A percentile compares a stretch with the other conserved stretches of the same genome.
Evolutionary conservation across 2,329 filamentous ascomycete genomes (phyloP).

Genomic region (Beauveria pseudobassiana): DNA sequence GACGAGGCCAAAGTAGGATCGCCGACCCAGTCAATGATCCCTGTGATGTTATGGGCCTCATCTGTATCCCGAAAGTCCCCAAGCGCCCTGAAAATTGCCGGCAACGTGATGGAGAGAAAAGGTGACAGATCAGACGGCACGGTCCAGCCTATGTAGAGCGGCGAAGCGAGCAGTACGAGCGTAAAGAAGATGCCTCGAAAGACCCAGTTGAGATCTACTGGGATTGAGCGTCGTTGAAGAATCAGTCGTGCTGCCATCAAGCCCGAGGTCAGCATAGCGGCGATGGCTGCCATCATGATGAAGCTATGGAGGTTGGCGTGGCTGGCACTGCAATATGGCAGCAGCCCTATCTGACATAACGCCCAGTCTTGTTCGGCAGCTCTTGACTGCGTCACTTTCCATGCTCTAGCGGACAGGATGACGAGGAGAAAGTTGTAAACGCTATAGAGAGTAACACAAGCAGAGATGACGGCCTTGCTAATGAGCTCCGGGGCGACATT

Average conservation of each 20-base stretch:
- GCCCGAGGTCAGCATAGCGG: slow-evolving; percentile 12
- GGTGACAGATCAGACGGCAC: background rate
- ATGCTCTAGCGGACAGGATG: background rate
- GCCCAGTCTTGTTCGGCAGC: too few species aligned
- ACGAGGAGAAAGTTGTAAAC: slow-evolving; percentile 18
- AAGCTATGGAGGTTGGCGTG: slow-evolving; percentile 16
- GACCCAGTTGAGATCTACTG: slow-evolving; percentile 17
- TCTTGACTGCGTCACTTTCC: too few species aligned
- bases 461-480: slow-evolving; percentile 12
- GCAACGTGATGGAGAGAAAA: too few species aligned
- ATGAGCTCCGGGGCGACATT: background rate
- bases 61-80: too few species aligned
- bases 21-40: too few species aligned
- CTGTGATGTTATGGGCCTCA: too few species aligned
- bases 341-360: too few species aligned
- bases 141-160: slow-evolving; percentile 15
- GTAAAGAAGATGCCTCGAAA: slow-evolving; percentile 19
- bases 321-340: background rate
- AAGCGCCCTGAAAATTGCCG: too few species aligned
- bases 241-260: slow-evolving; percentile 15
- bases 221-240: slow-evolving; percentile 1
- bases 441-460: slow-evolving; percentile 16
- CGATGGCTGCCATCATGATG: slow-evolving; percentile 13
- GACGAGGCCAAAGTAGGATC: too few species aligned
- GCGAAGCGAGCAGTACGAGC: slow-evolving; percentile 15